A percentile compares a stretch with the other conserved stretches of the same genome.
Conservation (phyloP, 108 stramenopile species). For the Skeletonema marinoi region DNA sequence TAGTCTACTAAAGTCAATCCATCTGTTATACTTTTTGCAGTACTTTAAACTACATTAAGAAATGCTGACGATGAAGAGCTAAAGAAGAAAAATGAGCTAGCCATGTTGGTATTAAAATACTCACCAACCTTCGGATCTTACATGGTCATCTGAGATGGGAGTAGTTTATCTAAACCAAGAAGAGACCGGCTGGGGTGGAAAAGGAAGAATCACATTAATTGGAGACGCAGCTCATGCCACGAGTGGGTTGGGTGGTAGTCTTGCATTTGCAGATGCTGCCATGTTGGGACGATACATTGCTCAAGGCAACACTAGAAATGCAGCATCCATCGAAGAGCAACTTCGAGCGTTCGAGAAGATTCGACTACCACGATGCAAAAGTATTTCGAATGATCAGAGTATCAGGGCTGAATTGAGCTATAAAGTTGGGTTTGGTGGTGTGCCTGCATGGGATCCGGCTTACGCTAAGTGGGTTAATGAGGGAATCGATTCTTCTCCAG, state of each 20-base stretch:
- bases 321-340: background rate
- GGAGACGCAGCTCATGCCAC: constrained; percentile 50
- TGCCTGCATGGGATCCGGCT: constrained; percentile 6
- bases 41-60: no score
- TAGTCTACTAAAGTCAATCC: no score
- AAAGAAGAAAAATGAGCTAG: background rate
- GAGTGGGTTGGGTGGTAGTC: constrained; percentile 26
- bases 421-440: background rate
- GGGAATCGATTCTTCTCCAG: constrained; percentile 3
- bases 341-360: constrained; percentile 19
- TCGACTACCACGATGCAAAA: constrained; percentile 19
- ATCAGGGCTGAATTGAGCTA: background rate
- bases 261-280: constrained; percentile 54
- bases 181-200: constrained; percentile 38
- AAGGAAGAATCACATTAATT: constrained; percentile 37
- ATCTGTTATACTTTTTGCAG: no score
- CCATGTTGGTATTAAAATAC: constrained; percentile 3
- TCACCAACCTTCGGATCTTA: background rate
- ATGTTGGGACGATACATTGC: constrained; percentile 16
- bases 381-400: constrained; percentile 33
- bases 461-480: constrained; percentile 10
- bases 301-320: background rate
- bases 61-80: background rate
- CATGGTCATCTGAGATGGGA: background rate
- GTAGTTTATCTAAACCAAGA: constrained; percentile 8